Evolutionary conservation across 768 basidiomycete genomes (phyloP), one percentile per base, ranked within the genome.

Genomic region (Amanita pallidorosea): DNA sequence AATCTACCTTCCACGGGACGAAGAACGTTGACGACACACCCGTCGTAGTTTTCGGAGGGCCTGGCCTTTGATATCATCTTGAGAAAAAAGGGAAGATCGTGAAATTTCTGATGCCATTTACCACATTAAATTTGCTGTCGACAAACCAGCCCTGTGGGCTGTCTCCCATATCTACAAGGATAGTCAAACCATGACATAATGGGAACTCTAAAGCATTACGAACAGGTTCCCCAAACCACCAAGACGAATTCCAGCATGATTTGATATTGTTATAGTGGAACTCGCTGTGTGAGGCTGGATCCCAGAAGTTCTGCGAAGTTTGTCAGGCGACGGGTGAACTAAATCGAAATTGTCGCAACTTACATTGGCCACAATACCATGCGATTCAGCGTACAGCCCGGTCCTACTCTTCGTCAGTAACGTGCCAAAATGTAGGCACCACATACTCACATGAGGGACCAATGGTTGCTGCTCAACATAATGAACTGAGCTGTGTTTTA

Each of bases 151-250:
- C 53, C 79, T 83, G 52, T 71, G 75, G 2, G 84, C 88, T 0
- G 91, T 93, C 60, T 90, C 88, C 92, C 93, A 96, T 73, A 95
- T 85, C 88, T 92, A 52, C 12, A 49, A 45, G 36, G 43, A n/a
- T 7, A 33, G 33, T 49, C 15, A 56, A 38, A 53, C 3, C 29
- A 13, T 15, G 15, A 22, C 31, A 36, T 6, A 13, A n/a, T 18
- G 18, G 22, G 2, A 44, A 48, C 25, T 20, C 7, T 20, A 20
- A n/a, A 34, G 45, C 3, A 27, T 44, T 29, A 65, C 58, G 52
- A 54, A 93, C 91, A 17, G 92, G 91, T 62, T 94, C 90, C 41
- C 93, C 93, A 12, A 75, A 64, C 91, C 93, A 95, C 89, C 92
- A 96, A 0, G 69, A 59, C 0, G 85, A 60, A 52, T 80, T 74